Base-by-base conservation (phyloP, 2,329 filamentous ascomycete genomes). In the Venturia aucupariae region DNA sequence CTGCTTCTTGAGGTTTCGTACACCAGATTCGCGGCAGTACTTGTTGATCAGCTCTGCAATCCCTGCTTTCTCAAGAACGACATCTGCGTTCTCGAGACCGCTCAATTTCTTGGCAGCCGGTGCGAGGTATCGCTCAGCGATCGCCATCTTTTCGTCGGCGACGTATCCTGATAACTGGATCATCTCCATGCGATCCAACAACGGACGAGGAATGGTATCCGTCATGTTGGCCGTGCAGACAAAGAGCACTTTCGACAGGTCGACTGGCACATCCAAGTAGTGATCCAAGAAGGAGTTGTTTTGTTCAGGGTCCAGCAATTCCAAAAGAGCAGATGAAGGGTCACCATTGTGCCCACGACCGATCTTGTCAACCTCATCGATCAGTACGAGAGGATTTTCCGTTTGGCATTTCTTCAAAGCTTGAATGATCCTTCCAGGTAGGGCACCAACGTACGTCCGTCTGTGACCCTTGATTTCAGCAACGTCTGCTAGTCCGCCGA, bases 201-300 rank as follows among this genome's bases (percentile, higher is more conserved):
- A 82, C 3, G 94, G 95, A 51, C 92, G 86, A 19, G 94, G 94
- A 67, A 99, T 99, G 0, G 94, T 99, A 72, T 99, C 94, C 0
- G 92, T 96, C 88, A 97, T 95, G 76, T 99, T 99, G 66, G 94
- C 94, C 17, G 94, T 99, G 82, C 94, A 99, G 51, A 99, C 94
- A 73, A 99, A 99, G 27, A 99, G 83, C 2, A 99, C 94, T 79
- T 97, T 97, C 61, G 92, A 97, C 61, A 99, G 81, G 73, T 99
- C 94, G 6, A 99, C 93, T 0, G 94, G 94, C 0, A 99, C 92
- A 75, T 99, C 94, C 84, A 99, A 91, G 78, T 99, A 99, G 76
- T 99, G 94, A 71, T 99, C 94, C 68, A 99, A 77, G 84, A 99
- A 99, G 30, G 92, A 97, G 73, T 82, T 92, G 79, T 99, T 99